phyloP scores from a whole-genome alignment of 768 basidiomycete species.

The Podaxis rugospora region DNA sequence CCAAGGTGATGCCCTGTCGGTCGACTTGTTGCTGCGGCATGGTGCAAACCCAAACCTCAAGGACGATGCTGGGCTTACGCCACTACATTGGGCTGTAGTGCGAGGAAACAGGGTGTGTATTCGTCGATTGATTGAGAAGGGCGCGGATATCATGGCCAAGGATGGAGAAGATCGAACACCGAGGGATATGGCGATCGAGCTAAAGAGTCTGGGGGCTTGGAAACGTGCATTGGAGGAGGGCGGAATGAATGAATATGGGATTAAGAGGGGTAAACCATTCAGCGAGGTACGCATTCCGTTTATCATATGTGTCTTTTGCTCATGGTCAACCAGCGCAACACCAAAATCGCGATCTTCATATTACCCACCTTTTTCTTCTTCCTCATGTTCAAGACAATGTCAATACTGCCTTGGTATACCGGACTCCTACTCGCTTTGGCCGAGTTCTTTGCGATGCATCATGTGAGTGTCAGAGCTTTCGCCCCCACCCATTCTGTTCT shows the following conservation, averaged over 20 bases:
- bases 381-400: constrained; percentile 79
- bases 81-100: constrained; percentile 97
- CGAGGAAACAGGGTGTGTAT: constrained; percentile 90
- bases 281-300: constrained; percentile 48
- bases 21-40: constrained; percentile 84
- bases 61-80: constrained; percentile 81
- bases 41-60: constrained; percentile 74
- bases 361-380: constrained; percentile 78
- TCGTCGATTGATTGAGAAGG: constrained; percentile 78
- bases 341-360: constrained; percentile 72
- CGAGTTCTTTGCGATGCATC: constrained; percentile 91
- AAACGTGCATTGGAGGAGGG: constrained; percentile 86
- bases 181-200: constrained; percentile 89
- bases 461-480: constrained; percentile 49
- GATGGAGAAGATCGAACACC: constrained; percentile 86
- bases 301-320: background rate
- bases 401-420: constrained; percentile 86
- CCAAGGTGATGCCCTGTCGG: constrained; percentile 94
- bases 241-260: constrained; percentile 73
- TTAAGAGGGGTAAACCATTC: constrained; percentile 60
- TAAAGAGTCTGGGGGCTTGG: constrained; percentile 90
- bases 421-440: constrained; percentile 79
- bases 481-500: constrained; percentile 8
- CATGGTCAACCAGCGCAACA: constrained; percentile 56
- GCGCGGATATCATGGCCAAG: constrained; percentile 75